Evolutionary conservation across 805 yeast species (phyloP).

Genomic region (Starmerella asiatica): DNA sequence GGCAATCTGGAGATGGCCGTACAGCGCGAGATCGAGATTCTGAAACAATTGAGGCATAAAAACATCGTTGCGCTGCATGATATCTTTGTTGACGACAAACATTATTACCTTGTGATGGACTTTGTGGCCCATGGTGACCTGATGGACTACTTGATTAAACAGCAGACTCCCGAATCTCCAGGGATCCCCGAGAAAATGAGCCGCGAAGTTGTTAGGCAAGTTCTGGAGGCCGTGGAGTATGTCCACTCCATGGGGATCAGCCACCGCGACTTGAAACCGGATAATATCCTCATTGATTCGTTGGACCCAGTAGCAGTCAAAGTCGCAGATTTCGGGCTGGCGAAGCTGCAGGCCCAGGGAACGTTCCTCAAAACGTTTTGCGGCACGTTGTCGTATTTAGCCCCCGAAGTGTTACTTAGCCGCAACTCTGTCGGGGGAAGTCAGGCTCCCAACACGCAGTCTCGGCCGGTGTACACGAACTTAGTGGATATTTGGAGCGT

Average conservation of each 20-base stretch:
- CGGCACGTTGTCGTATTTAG: conserved; percentile 92
- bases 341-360: conserved; percentile 73
- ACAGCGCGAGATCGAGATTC: conserved; percentile 54
- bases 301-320: conserved; percentile 88
- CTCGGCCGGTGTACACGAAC: conserved; percentile 45
- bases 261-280: conserved; percentile 96
- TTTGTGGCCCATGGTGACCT: conserved; percentile 92
- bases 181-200: conserved; percentile 77
- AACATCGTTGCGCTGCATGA: conserved; percentile 73
- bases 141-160: conserved; percentile 46
- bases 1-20: conserved; percentile 72
- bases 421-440: conserved; percentile 22
- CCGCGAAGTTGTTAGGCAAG: conserved; percentile 72
- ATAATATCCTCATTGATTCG: conserved; percentile 76
- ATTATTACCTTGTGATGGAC: conserved; percentile 86
- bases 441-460: conserved; percentile 14
- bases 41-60: conserved; percentile 66
- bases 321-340: conserved; percentile 91
- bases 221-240: conserved; percentile 68
- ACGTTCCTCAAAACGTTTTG: conserved; percentile 91
- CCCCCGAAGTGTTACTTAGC: conserved; percentile 68
- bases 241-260: conserved; percentile 84
- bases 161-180: conserved; percentile 11
- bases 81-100: conserved; percentile 68
- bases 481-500: conserved; percentile 96